These are phyloP conservation scores for Theobroma cacao DNA, from an alignment of 345 rosid species.

Conservation along the genomic window DNA sequence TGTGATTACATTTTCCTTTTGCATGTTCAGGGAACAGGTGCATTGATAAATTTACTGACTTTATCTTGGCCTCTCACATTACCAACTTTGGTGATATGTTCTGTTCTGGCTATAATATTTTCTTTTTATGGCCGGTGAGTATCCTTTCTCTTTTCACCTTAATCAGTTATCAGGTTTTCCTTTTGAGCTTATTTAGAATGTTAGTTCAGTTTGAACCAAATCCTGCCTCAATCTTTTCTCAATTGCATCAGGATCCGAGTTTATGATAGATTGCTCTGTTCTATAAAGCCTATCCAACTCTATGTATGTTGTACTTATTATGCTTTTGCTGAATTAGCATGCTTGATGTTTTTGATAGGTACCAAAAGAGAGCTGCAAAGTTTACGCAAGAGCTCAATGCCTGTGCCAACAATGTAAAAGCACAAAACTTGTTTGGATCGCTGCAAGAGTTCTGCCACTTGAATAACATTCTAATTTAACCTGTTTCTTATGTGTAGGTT, in stretches of 20 bases:
- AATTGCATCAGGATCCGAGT: neutral
- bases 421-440: constrained; percentile 6
- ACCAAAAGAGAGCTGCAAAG: constrained; percentile 49
- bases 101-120: constrained; percentile 33
- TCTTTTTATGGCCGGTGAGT: constrained; percentile 48
- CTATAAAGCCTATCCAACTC: neutral
- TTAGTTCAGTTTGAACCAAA: neutral
- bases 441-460: neutral
- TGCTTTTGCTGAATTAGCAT: neutral
- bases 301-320: neutral
- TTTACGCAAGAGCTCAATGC: constrained; percentile 49
- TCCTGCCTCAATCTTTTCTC: neutral
- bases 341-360: constrained; percentile 35
- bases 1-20: neutral
- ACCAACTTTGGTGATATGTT: constrained; percentile 44
- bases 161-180: neutral
- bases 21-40: constrained; percentile 48
- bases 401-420: constrained; percentile 39
- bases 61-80: constrained; percentile 57
- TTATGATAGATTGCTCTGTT: neutral
- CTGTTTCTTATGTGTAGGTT: constrained; percentile 30
- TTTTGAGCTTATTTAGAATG: neutral
- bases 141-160: constrained; percentile 6
- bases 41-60: constrained; percentile 47
- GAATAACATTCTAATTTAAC: constrained; percentile 3